Conservation (phyloP, 768 basidiomycete species). For the Terana coerulea region DNA sequence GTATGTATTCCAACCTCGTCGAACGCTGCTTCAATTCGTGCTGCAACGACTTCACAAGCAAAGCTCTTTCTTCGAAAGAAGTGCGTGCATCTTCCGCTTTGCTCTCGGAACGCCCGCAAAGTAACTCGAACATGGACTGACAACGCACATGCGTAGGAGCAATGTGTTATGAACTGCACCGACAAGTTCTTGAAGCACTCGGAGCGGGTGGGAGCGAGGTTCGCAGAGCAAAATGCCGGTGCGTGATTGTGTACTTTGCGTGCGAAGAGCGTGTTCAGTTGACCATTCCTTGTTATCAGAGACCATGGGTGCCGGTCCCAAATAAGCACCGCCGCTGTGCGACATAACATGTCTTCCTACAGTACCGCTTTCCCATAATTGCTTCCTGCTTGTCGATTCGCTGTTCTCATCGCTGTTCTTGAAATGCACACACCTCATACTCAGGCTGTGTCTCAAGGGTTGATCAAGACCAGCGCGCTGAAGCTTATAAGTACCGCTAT, state of each 20-base stretch:
- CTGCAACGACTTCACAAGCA: conserved; percentile 96
- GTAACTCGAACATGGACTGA: background rate
- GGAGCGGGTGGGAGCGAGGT: conserved; percentile 87
- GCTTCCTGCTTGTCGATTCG: background rate
- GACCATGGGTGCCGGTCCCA: conserved; percentile 33
- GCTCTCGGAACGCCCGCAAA: conserved; percentile 6
- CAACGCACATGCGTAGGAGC: conserved; percentile 56
- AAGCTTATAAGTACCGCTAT: no score
- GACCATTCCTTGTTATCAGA: conserved; percentile 25
- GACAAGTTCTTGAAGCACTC: conserved; percentile 99
- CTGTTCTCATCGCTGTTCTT: background rate
- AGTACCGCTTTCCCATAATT: background rate
- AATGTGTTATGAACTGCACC: conserved; percentile 89
- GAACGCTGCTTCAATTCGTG: conserved; percentile 96
- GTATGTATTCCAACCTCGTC: conserved; percentile 90
- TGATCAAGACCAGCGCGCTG: no score
- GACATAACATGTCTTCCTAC: conserved; percentile 2
- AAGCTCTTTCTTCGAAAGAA: conserved; percentile 91
- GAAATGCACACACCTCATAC: background rate
- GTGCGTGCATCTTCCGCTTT: conserved; percentile 32
- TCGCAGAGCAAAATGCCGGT: conserved; percentile 93
- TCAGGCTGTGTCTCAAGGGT: no score
- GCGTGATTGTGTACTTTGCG: conserved; percentile 27
- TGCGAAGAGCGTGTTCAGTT: conserved; percentile 2
- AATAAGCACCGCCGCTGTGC: background rate